Conservation (phyloP, 2,329 filamentous ascomycete species). For the Colletotrichum shisoi region DNA sequence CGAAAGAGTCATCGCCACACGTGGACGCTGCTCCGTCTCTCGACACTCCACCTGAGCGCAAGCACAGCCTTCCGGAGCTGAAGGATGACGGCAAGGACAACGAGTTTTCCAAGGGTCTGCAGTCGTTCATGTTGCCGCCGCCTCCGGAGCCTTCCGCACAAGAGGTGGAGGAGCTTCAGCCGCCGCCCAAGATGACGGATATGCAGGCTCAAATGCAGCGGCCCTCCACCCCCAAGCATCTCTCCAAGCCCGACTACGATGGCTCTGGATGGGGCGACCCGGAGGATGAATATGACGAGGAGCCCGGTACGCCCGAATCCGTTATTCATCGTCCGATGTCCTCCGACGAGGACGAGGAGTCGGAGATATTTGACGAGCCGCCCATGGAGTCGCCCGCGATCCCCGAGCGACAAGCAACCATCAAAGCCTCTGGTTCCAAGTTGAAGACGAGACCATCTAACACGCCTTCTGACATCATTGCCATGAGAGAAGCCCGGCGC, state of each 20-base stretch:
- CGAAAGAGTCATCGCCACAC: slow-evolving; percentile 40
- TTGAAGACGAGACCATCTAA: slow-evolving; percentile 89
- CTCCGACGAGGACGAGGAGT: slow-evolving; percentile 48
- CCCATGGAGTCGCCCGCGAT: slow-evolving; percentile 67
- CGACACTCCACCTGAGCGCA: slow-evolving; percentile 44
- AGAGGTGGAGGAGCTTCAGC: slow-evolving; percentile 42
- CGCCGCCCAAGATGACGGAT: slow-evolving; percentile 49
- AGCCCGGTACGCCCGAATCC: slow-evolving; percentile 82
- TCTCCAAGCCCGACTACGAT: slow-evolving; percentile 70
- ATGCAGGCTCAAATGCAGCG: slow-evolving; percentile 51
- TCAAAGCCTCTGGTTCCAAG: slow-evolving; percentile 85
- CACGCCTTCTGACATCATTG: slow-evolving; percentile 81
- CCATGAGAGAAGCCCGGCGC: slow-evolving; percentile 86
- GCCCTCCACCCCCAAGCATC: slow-evolving; percentile 59
- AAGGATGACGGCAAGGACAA: slow-evolving; percentile 44
- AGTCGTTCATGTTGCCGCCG: slow-evolving; percentile 58
- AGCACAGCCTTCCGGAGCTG: slow-evolving; percentile 26
- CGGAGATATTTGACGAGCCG: slow-evolving; percentile 53
- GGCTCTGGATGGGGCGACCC: slow-evolving; percentile 68
- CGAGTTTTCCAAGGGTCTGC: slow-evolving; percentile 55
- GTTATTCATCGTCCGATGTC: slow-evolving; percentile 81
- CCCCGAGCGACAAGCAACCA: slow-evolving; percentile 84
- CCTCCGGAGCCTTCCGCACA: slow-evolving; percentile 50
- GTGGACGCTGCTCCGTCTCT: slow-evolving; percentile 41
- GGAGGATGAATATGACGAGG: slow-evolving; percentile 63